Percentiles rank a stretch among this genome's conserved stretches.
Conservation (phyloP, 2,329 filamentous ascomycete genomes). For the Epichloe coenophiala region DNA sequence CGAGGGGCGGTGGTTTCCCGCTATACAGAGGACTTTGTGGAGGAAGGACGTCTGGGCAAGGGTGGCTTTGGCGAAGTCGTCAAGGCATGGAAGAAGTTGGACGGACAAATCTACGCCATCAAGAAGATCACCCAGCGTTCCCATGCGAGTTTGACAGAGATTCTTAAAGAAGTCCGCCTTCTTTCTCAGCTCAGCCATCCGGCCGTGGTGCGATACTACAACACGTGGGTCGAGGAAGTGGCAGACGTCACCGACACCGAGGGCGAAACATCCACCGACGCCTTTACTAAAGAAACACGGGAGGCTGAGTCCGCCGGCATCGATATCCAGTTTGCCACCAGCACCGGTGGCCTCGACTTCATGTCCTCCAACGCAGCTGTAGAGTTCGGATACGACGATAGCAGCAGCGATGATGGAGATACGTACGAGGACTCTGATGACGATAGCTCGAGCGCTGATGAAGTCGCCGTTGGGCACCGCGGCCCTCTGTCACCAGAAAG, state of each 20-base stretch:
- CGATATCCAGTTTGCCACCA: conserved; percentile 50
- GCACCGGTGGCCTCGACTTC: conserved; percentile 76
- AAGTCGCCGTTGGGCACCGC: conserved; percentile 14
- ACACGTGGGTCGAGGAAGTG: conserved; percentile 80
- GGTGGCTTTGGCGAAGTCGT: conserved; percentile 95
- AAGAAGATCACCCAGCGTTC: conserved; percentile 89
- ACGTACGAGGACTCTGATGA: conserved; percentile 35
- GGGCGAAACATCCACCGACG: conserved; percentile 40
- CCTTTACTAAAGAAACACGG: conserved; percentile 23
- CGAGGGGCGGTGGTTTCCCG: conserved; percentile 47
- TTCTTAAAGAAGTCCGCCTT: conserved; percentile 73
- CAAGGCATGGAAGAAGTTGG: conserved; percentile 85
- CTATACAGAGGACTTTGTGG: conserved; percentile 80
- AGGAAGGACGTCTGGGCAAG: conserved; percentile 78
- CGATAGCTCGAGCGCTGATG: conserved; percentile 23
- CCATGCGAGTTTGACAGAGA: conserved; percentile 64
- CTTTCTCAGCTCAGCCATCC: conserved; percentile 90
- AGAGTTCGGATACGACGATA: conserved; percentile 58
- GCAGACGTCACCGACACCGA: conserved; percentile 40
- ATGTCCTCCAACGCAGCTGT: conserved; percentile 77
- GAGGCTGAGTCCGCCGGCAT: conserved; percentile 27
- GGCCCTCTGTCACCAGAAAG: conserved; percentile 16
- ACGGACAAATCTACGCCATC: conserved; percentile 86
- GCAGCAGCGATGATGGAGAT: conserved; percentile 26
- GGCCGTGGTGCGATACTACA: conserved; percentile 76